Percentiles rank a stretch among this genome's conserved stretches.
Conservation (phyloP, 768 basidiomycete species). For the Gymnopilus dilepis region DNA sequence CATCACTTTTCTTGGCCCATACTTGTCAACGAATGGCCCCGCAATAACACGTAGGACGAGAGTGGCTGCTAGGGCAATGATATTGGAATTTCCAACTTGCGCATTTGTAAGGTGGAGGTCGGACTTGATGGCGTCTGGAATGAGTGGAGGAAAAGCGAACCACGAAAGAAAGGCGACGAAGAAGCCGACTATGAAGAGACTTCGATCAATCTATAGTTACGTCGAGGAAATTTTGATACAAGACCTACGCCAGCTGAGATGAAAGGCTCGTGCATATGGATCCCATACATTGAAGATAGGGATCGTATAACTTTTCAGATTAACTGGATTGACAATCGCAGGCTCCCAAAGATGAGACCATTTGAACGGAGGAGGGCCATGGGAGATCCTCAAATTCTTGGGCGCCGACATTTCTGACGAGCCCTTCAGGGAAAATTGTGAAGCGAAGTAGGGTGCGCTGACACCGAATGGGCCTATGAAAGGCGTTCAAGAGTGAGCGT, state of each 20-base stretch:
- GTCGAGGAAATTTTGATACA: not conserved
- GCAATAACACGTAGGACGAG: constrained; percentile 50
- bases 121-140: constrained; percentile 57
- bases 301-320: constrained; percentile 55
- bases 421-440: not conserved
- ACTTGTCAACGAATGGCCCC: constrained; percentile 58
- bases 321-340: constrained; percentile 52
- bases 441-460: no score
- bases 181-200: constrained; percentile 41
- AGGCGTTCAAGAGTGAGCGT: no score
- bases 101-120: constrained; percentile 54
- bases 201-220: not conserved
- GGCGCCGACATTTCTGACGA: not conserved
- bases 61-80: constrained; percentile 52
- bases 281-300: constrained; percentile 54
- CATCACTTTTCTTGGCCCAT: constrained; percentile 61
- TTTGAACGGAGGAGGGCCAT: constrained; percentile 32
- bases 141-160: constrained; percentile 69
- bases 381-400: not conserved
- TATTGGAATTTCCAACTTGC: constrained; percentile 58
- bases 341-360: constrained; percentile 40
- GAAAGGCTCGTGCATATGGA: constrained; percentile 55
- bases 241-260: constrained; percentile 43
- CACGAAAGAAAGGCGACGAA: constrained; percentile 55
- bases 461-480: no score